Percentiles rank a stretch among this genome's conserved stretches.
These are phyloP conservation scores for Holtermannia corniformis DNA, from an alignment of 768 basidiomycete genomes.

Conservation along the genomic window DNA sequence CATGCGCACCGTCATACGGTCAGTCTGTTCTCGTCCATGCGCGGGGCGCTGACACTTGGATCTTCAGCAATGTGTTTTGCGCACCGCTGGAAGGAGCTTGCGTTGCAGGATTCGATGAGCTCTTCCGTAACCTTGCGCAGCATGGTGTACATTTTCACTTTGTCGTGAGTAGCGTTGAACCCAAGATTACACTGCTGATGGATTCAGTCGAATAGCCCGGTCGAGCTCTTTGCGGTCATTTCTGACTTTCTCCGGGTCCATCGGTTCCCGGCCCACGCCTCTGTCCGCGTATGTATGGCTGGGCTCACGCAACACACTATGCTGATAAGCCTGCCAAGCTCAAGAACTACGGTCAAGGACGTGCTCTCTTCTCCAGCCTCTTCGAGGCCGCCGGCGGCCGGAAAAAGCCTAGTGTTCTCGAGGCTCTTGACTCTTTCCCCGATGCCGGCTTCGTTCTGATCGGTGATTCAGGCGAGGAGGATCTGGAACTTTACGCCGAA, in stretches of 20 bases:
- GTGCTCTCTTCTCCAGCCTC: conserved; percentile 71
- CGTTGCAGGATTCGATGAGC: conserved; percentile 49
- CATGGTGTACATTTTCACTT: conserved; percentile 61
- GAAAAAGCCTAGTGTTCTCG: conserved; percentile 71
- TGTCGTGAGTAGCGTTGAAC: conserved; percentile 41
- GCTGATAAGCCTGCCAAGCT: conserved; percentile 49
- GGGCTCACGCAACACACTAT: neutral
- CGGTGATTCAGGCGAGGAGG: conserved; percentile 91
- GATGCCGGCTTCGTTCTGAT: conserved; percentile 69
- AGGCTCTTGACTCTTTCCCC: conserved; percentile 61
- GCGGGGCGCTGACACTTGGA: neutral
- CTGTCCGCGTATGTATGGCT: conserved; percentile 20
- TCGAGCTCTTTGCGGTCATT: conserved; percentile 69
- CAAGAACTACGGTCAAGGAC: conserved; percentile 60
- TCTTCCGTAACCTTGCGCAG: conserved; percentile 31
- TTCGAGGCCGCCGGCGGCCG: conserved; percentile 67
- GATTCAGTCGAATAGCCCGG: conserved; percentile 65
- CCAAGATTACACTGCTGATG: conserved; percentile 1
- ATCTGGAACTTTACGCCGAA: conserved; percentile 77
- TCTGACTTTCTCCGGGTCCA: conserved; percentile 60
- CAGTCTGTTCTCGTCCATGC: neutral
- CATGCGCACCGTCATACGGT: conserved; percentile 66
- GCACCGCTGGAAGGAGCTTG: conserved; percentile 67
- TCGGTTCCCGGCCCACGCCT: conserved; percentile 19
- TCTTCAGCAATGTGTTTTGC: conserved; percentile 74